A percentile compares a stretch with the other conserved stretches of the same genome.
Evolutionary conservation across 148 eudicot species (phyloP).

Genomic region (Euryodendron excelsum): DNA sequence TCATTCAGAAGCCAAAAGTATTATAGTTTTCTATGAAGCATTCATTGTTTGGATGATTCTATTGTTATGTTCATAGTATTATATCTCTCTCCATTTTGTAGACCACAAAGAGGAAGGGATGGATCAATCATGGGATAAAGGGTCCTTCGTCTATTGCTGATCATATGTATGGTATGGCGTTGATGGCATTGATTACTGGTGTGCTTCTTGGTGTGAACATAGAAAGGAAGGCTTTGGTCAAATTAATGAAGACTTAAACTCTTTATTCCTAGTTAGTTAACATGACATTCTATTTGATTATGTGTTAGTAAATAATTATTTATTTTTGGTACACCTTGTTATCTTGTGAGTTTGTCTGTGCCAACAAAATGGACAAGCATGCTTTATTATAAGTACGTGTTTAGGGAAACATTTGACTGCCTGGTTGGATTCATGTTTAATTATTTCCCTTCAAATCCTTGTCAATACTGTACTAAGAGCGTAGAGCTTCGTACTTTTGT

Average conservation of each 20-base stretch:
- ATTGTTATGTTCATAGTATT: not conserved
- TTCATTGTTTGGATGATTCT: not conserved
- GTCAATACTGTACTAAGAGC: not conserved
- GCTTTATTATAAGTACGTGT: not conserved
- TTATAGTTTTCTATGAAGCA: not conserved
- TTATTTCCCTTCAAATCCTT: not conserved
- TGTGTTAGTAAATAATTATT: not conserved
- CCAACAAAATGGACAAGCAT: not conserved
- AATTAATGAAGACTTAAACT: not conserved
- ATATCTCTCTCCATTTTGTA: conserved; percentile 21
- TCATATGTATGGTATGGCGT: conserved; percentile 93
- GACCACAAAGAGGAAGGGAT: conserved; percentile 93
- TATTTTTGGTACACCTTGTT: not conserved
- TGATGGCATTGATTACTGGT: conserved; percentile 88
- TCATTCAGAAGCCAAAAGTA: not conserved
- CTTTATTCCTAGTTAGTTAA: not conserved
- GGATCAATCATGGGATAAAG: conserved; percentile 84
- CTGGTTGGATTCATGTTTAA: not conserved
- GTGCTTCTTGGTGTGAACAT: conserved; percentile 79
- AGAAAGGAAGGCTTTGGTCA: conserved; percentile 56
- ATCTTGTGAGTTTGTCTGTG: not conserved
- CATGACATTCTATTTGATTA: not conserved
- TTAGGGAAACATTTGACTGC: not conserved
- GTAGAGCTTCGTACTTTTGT: not conserved
- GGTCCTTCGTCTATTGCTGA: conserved; percentile 99